Percentiles rank a stretch among this genome's conserved stretches.
Conservation (phyloP, 306 rosid species). For the Oemleria cerasiformis region DNA sequence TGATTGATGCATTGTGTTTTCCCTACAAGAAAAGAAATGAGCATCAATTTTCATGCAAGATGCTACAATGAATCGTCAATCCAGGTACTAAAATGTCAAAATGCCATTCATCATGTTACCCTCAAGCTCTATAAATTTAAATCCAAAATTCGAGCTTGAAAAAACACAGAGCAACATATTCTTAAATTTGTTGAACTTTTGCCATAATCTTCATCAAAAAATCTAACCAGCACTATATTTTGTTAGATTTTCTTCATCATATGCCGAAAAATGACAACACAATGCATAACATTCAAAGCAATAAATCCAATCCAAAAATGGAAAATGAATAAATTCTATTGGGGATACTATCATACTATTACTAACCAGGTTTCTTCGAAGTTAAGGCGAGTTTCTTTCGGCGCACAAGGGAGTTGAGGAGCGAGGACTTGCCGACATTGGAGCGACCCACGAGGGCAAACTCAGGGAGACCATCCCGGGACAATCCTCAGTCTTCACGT, state of each 20-base stretch:
- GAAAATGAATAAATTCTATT: not conserved
- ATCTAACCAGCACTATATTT: not conserved
- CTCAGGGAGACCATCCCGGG: slow-evolving; percentile 91
- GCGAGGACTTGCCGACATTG: slow-evolving; percentile 92
- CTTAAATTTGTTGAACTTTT: not conserved
- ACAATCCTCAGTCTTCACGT: slow-evolving; percentile 70
- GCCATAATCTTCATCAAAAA: not conserved
- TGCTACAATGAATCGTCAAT: not conserved
- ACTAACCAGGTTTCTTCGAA: slow-evolving; percentile 91
- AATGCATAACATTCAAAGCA: too few species aligned
- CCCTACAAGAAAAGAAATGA: slow-evolving; percentile 43
- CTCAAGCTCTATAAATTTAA: not conserved
- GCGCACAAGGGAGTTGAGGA: slow-evolving; percentile 86
- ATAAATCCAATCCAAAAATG: too few species aligned
- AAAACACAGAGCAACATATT: too few species aligned
- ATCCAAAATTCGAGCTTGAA: not conserved
- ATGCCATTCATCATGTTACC: not conserved
- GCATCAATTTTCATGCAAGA: not conserved
- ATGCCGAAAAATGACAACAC: not conserved
- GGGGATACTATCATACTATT: not conserved
- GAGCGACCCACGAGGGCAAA: slow-evolving; percentile 97
- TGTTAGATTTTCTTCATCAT: not conserved
- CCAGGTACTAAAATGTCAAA: not conserved
- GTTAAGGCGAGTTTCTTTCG: slow-evolving; percentile 83
- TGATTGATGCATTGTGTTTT: slow-evolving; percentile 98